Conservation (phyloP, 2,329 filamentous ascomycete genomes). For the Colletotrichum sublineola region DNA sequence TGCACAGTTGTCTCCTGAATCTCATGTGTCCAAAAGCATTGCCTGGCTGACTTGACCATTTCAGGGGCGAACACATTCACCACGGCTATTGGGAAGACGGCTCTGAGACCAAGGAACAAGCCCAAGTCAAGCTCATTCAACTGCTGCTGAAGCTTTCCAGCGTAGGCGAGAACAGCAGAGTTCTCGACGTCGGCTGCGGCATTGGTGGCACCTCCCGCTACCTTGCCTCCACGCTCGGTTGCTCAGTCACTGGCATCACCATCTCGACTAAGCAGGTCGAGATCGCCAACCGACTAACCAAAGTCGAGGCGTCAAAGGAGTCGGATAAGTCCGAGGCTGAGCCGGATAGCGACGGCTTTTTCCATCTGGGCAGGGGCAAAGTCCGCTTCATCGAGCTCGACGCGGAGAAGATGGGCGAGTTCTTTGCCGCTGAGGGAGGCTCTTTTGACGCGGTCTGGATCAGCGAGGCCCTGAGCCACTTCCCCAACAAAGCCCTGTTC, state of each 20-base stretch:
- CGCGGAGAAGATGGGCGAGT: slow-evolving; percentile 70
- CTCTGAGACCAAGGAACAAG: slow-evolving; percentile 68
- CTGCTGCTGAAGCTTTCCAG: slow-evolving; percentile 61
- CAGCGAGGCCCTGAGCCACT: slow-evolving; percentile 71
- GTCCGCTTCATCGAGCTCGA: slow-evolving; percentile 71
- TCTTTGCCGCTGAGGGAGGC: slow-evolving; percentile 56
- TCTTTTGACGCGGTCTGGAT: slow-evolving; percentile 72
- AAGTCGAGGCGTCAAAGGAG: slow-evolving; percentile 47
- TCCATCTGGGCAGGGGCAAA: slow-evolving; percentile 57
- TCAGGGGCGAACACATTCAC: slow-evolving; percentile 73
- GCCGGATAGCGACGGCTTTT: slow-evolving; percentile 51
- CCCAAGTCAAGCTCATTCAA: slow-evolving; percentile 69
- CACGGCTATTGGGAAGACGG: slow-evolving; percentile 70
- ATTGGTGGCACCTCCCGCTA: slow-evolving; percentile 71
- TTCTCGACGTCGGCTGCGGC: slow-evolving; percentile 73
- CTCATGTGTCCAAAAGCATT: no score
- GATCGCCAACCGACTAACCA: slow-evolving; percentile 66
- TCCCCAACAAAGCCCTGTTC: slow-evolving; percentile 71
- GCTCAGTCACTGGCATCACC: slow-evolving; percentile 70
- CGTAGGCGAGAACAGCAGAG: slow-evolving; percentile 49
- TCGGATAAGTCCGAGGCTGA: slow-evolving; percentile 23
- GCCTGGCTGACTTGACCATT: slow-evolving; percentile 15
- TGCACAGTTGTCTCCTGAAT: background rate
- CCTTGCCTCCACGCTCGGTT: slow-evolving; percentile 65
- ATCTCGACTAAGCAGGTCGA: slow-evolving; percentile 72